Percentiles rank a stretch among this genome's conserved stretches.
phyloP scores from a whole-genome alignment of 176 grass and related monocot genomes.

The Pharus latifolius region DNA sequence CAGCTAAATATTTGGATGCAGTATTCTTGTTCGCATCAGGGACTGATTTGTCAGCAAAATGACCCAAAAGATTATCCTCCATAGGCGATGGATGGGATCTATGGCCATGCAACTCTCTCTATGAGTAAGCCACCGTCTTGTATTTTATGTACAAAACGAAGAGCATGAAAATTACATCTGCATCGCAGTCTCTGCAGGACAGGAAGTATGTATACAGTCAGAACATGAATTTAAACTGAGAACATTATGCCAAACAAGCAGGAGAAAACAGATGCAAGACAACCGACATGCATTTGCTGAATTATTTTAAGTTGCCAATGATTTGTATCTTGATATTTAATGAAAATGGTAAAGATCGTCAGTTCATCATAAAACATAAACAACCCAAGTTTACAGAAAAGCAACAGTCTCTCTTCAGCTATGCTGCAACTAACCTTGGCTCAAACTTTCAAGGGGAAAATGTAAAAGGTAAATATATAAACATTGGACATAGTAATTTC shows the following conservation, averaged over 20 bases:
- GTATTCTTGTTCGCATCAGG: constrained; percentile 12
- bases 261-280: not conserved
- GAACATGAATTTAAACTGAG: not conserved
- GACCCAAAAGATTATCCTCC: constrained; percentile 71
- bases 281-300: not conserved
- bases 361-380: not conserved
- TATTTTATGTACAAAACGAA: constrained; percentile 81
- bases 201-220: not conserved
- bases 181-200: constrained; percentile 72
- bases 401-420: too few species aligned
- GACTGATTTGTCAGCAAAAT: constrained; percentile 37
- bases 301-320: too few species aligned
- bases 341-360: not conserved
- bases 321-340: too few species aligned
- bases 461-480: too few species aligned
- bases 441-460: too few species aligned
- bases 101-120: constrained; percentile 65
- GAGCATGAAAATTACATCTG: constrained; percentile 98
- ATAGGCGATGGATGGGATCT: constrained; percentile 24
- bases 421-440: too few species aligned
- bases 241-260: too few species aligned
- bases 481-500: too few species aligned
- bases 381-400: not conserved
- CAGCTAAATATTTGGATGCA: constrained; percentile 69
- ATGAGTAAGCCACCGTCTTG: constrained; percentile 80